Evolutionary conservation across 108 stramenopile species (phyloP).

Genomic region (Aurantiochytrium sp.): DNA sequence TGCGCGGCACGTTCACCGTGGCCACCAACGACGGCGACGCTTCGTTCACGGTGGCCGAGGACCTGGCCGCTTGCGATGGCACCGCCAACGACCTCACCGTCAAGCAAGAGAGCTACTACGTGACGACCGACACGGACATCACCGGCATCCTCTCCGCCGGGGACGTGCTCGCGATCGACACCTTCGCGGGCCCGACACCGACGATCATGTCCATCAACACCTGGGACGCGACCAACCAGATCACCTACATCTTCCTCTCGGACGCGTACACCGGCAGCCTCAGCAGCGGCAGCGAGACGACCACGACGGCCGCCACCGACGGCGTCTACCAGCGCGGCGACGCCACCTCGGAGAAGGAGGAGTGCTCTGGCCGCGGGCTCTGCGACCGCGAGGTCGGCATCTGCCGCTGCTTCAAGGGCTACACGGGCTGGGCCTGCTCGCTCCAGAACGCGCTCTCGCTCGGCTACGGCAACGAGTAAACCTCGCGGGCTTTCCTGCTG

Average conservation of each 20-base stretch:
- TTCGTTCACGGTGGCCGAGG: neutral
- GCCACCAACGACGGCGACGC: neutral
- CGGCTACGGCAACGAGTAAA: neutral
- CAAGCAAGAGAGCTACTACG: neutral
- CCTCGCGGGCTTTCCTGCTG: too few species aligned
- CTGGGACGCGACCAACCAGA: neutral
- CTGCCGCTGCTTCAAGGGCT: constrained; percentile 63
- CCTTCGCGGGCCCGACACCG: neutral
- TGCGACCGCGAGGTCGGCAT: constrained; percentile 53
- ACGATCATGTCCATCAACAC: neutral
- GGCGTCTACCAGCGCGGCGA: neutral
- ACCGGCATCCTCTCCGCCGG: neutral
- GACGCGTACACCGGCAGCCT: neutral
- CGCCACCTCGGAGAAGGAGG: constrained; percentile 39
- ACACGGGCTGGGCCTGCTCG: constrained; percentile 75
- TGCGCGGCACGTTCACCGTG: neutral
- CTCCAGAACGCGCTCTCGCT: constrained; percentile 38
- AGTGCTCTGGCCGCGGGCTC: constrained; percentile 56
- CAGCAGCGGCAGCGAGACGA: neutral
- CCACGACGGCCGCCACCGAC: neutral
- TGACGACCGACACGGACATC: neutral
- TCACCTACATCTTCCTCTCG: neutral
- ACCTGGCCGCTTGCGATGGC: neutral
- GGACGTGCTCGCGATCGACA: neutral
- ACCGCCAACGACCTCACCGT: neutral